Evolutionary conservation across 1,284 basidiomycete species (phyloP), one percentile per base, ranked within the genome.

Genomic region (Heimioporus punctisporus): DNA sequence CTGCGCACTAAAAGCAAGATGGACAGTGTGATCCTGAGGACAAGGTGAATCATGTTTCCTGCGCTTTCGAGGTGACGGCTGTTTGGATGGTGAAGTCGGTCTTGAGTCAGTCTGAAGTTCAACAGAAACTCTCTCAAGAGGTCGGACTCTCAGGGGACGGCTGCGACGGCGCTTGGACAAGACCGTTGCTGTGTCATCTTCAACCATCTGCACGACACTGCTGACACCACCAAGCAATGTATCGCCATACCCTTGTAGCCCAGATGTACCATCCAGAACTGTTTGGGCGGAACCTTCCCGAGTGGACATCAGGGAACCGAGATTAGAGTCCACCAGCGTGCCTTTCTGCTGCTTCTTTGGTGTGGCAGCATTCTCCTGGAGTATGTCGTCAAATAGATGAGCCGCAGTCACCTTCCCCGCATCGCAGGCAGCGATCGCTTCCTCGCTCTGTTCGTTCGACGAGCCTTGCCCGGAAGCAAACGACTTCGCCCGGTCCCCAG

Each of bases 321-420:
- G 45, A 17, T 47, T 60, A 5, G 37, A 48, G n/a, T 60, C 59
- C 50, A 56, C 61, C n/a, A 26, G 24, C 47, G 45, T 55, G 39
- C 47, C 52, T 51, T 56, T 56, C 41, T 56, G 45, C 15, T 58
- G 61, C 42, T 46, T 61, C 56, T 59, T 61, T 39, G 70, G 60
- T 17, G 57, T 68, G 17, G 44, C 45, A 23, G 41, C 19, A 45
- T 55, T 49, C 26, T 57, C 58, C 39, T 30, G 47, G 25, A 72
- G 57, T 17, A 68, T 6, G 46, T 70, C 68, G 50, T 70, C 68
- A 48, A 70, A 70, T 37, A 70, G 71, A 23, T 69, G 57, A 10
- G 70, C 72, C 40, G 71, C 68, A 26, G 68, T 53, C 17, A 67
- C 53, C 40, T 60, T 58, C 46, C 26, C 46, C 24, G 41, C 48